Evolutionary conservation across 495 filamentous ascomycete species (phyloP).

Genomic region (Neurospora sp.): DNA sequence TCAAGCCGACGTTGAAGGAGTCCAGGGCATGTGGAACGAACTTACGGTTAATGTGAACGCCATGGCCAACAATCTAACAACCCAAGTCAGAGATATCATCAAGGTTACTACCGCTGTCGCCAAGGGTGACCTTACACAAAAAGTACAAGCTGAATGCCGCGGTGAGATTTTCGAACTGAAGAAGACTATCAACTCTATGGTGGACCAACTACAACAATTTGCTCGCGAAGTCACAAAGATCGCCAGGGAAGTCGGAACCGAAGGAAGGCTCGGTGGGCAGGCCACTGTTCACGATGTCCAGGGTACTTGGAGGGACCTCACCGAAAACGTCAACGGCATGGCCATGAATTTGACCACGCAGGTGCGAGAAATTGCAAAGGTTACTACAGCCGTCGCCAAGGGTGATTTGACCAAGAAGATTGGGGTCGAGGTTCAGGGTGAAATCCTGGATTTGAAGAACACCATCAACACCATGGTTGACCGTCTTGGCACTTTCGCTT

Average conservation of each 20-base stretch:
- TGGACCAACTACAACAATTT: conserved; percentile 93
- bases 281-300: conserved; percentile 96
- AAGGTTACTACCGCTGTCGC: conserved; percentile 98
- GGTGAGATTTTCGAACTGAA: conserved; percentile 95
- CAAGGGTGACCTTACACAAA: conserved; percentile 91
- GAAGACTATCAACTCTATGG: conserved; percentile 98
- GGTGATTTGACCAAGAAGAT: conserved; percentile 96
- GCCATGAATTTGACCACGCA: conserved; percentile 97
- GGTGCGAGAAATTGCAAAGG: conserved; percentile 95
- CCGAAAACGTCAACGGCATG: conserved; percentile 98
- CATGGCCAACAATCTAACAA: conserved; percentile 95
- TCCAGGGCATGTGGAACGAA: conserved; percentile 84
- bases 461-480: conserved; percentile 99
- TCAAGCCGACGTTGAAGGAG: conserved; percentile 88
- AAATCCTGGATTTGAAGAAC: conserved; percentile 89
- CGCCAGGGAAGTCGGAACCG: conserved; percentile 92
- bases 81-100: conserved; percentile 96
- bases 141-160: conserved; percentile 93
- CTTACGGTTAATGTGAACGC: conserved; percentile 97
- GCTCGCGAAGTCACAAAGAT: conserved; percentile 97
- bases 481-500: conserved; percentile 89
- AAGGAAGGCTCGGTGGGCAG: conserved; percentile 90
- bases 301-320: conserved; percentile 94
- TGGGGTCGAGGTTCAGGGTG: conserved; percentile 87
- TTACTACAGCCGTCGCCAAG: conserved; percentile 91